Base-by-base conservation (phyloP, 495 filamentous ascomycete species). In the Penicillium roqueforti region DNA sequence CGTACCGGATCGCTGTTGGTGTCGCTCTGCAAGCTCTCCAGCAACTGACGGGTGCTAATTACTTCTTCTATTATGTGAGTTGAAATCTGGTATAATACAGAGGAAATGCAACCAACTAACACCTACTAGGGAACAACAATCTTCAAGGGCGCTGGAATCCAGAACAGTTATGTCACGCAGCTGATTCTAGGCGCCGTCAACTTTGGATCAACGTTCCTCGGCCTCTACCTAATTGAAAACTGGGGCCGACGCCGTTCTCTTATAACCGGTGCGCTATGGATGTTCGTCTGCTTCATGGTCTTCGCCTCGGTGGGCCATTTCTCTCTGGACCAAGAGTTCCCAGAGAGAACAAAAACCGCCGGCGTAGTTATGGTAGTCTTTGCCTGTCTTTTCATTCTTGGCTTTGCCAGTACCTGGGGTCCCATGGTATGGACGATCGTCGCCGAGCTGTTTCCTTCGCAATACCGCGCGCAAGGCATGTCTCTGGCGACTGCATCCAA, bases 391-490 rank as follows among this genome's bases (percentile, higher is more conserved):
- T 90, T 87, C 43, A 77, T 79, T 43, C 68, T 72, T 37, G 67
- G 67, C 11, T 81, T 74, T 50, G 82, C 82, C 5, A 84, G 76
- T 38, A 89, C 87, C 6, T 92, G 89, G 89, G 90, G 87, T 32
- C 91, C 90, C 1, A 85, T 92, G 57, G 78, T 91, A 20, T 95
- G 89, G 89, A 78, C 86, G 10, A 84, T 89, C 40, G 80, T 85
- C 22, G 87, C 86, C 10, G 90, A 95, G 68, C 77, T 92, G 44
- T 95, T 87, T 65, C 89, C 90, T 6, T 80, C 82, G 22, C 76
- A 83, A 38, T 90, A 90, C 62, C 81, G 88, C 8, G 87, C 87
- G 1, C 80, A 82, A 14, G 83, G 76, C 18, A 91, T 91, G 85
- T 86, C 84, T 7, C 68, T 91, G 4, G 85, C 86, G 4, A 92